Base-by-base conservation (phyloP, 140 eudicot species). In the Flaveria floridana region DNA sequence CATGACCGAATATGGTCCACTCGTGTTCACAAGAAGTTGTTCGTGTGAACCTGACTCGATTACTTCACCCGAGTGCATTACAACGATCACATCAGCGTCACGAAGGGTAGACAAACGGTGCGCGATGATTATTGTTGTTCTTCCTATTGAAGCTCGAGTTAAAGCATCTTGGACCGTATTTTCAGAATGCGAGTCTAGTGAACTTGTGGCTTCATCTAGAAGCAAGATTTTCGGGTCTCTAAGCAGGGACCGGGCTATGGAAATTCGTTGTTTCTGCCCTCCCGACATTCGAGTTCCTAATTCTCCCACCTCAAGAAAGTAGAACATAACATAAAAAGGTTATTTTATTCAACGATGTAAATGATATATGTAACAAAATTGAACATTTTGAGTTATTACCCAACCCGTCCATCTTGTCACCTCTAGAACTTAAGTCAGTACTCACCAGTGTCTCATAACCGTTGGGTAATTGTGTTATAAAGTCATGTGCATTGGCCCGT, bases 191-290 rank as follows among this genome's bases (percentile, higher is more conserved):
- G 85, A 63, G 51, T 81, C 85, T 46, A 81, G 53, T 41, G 85
- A 53, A 76, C 82, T 76, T 65, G 85, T 81, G 21, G 85, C 85
- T 64, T 81, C 85, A 21, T 81, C 85, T 7, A 81, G 75, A 42
- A 81, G 75, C 42, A 81, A 47, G 48, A 81, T 76, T 66, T 67
- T 76, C 11, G 85, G 85, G 2, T 76, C 85, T 65, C 58, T 47
- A 52, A 81, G 82, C 30, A 81, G 37, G 39, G 82, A 76, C 50
- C 85, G 63, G 2, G 79, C 85, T 12, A 81, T 81, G 18, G 85
- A 52, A 23, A 76, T 77, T n/a, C 82, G 71, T 37, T 81, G 85
- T 59, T 81, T 81, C 30, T 81, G 81, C 42, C 85, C 85, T 21
- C 81, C 85, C 0, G 85, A 81, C 79, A 81, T 62, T 70, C 77